Evolutionary conservation across 129 eudicot genomes (phyloP), one percentile per base, ranked within the genome.

Genomic region (Rutidosis leptorrhynchoides): DNA sequence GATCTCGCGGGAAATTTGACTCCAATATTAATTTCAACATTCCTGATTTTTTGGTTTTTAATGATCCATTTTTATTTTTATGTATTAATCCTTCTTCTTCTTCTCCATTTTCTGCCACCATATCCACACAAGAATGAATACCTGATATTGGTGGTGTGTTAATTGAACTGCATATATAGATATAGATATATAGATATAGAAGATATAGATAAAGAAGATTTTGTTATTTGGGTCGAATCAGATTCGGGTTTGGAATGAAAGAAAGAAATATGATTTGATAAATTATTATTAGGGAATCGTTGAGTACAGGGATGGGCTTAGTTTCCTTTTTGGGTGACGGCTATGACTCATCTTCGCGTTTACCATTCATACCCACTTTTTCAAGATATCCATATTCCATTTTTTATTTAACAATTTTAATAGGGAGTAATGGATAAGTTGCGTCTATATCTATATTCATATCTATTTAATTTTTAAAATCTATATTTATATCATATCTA

Each of bases 1-100:
- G 85, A 84, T 93, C 98, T 49, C 90, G 81, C 24, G 90, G 86
- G 68, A 93, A 93, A 59, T 78, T 88, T 17, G 87, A 40, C 85
- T 85, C 81, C 58, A n/a, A n/a, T n/a, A 76, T 71, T 5, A 53
- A 70, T 59, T 64, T 49, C 72, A 24, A 27, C 67, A 62, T 53
- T 53, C 65, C 28, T 1, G 55, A 62, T 56, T 64, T 58, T 29
- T 30, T 63, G 8, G 52, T 49, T 68, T 57, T 73, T 17, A 26
- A 24, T 12, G 46, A 40, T 40, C 46, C 46, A 20, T 53, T 53
- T 5, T 4, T 21, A 51, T 51, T 51, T 20, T 53, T 53, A 1
- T 6, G 19, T 20, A 22, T 54, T 23, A 54, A 3, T 23, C 26
- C 59, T 12, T 54, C 59, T 17, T 78, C 86, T 1, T 78, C 83